Evolutionary conservation across 345 rosid species (phyloP).

Genomic region (Eucalyptus erythrocorys): DNA sequence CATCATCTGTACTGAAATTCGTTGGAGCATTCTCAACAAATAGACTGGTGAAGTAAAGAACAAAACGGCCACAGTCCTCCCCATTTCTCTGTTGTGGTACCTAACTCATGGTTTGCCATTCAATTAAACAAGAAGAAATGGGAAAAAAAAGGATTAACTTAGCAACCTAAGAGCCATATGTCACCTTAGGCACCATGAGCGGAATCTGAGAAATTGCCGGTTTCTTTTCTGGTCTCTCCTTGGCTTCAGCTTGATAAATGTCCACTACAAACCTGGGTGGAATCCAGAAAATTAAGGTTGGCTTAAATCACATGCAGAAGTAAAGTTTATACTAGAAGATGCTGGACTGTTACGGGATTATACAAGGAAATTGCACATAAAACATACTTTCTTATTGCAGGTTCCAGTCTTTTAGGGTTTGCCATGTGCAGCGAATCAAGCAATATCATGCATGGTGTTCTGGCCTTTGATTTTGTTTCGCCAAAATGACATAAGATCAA

Average conservation of each 20-base stretch:
- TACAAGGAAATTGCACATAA: background rate
- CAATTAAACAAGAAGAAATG: background rate
- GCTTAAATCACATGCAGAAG: background rate
- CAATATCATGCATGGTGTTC: constrained; percentile 26
- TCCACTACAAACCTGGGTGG: constrained; percentile 29
- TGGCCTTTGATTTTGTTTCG: constrained; percentile 6
- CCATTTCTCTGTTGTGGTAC: constrained; percentile 34
- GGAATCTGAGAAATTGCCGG: constrained; percentile 11
- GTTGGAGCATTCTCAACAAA: constrained; percentile 23
- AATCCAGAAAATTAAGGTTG: background rate
- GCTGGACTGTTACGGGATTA: background rate
- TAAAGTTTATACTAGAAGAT: background rate
- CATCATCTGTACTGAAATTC: constrained; percentile 9
- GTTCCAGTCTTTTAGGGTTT: constrained; percentile 21
- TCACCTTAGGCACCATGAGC: constrained; percentile 31
- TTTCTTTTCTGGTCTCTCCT: constrained; percentile 10
- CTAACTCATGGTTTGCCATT: background rate
- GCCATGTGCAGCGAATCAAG: constrained; percentile 38
- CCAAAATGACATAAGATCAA: constrained; percentile 36
- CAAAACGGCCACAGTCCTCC: constrained; percentile 29
- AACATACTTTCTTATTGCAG: constrained; percentile 28
- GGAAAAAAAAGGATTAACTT: background rate
- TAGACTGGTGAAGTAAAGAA: constrained; percentile 23
- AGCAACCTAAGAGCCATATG: background rate
- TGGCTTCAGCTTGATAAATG: constrained; percentile 15